Conservation (phyloP, 2,329 filamentous ascomycete genomes). For the Aspergillus proliferans region DNA sequence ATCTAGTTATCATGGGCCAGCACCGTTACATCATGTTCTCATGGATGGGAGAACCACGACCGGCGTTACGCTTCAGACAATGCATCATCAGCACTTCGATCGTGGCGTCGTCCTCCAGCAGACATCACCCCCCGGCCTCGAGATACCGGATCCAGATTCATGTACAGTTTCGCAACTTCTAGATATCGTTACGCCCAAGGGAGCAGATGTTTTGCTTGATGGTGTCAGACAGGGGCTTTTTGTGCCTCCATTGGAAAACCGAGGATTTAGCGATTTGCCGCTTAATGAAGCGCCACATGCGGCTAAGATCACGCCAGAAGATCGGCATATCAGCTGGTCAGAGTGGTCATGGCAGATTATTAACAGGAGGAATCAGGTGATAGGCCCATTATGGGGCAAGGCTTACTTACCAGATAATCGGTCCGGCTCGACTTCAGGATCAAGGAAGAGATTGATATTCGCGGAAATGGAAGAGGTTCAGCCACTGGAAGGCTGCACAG, state of each 20-base stretch:
- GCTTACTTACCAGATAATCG: constrained; percentile 21
- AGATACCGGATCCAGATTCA: constrained; percentile 42
- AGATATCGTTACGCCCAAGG: constrained; percentile 54
- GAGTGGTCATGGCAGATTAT: constrained; percentile 52
- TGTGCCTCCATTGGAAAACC: constrained; percentile 50
- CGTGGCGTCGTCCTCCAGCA: constrained; percentile 69
- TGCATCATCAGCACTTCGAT: constrained; percentile 72
- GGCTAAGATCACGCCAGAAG: constrained; percentile 63
- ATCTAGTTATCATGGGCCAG: constrained; percentile 68
- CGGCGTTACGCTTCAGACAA: constrained; percentile 80
- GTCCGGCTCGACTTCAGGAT: constrained; percentile 14
- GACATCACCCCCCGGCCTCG: constrained; percentile 51
- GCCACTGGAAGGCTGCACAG: constrained; percentile 17
- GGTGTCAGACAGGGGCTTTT: constrained; percentile 60
- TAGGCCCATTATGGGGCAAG: constrained; percentile 62
- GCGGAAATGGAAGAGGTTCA: constrained; percentile 29
- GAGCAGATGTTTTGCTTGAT: constrained; percentile 63
- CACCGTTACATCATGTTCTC: constrained; percentile 80
- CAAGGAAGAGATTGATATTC: constrained; percentile 33
- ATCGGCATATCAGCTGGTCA: constrained; percentile 58
- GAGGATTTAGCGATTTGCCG: neutral
- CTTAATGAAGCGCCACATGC: constrained; percentile 48
- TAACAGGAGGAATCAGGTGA: constrained; percentile 49
- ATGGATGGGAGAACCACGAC: constrained; percentile 55
- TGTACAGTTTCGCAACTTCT: constrained; percentile 49